Evolutionary conservation across 1,139 yeast species (phyloP), one percentile per base, ranked within the genome.

Genomic region (Saccharomyces hybrid): DNA sequence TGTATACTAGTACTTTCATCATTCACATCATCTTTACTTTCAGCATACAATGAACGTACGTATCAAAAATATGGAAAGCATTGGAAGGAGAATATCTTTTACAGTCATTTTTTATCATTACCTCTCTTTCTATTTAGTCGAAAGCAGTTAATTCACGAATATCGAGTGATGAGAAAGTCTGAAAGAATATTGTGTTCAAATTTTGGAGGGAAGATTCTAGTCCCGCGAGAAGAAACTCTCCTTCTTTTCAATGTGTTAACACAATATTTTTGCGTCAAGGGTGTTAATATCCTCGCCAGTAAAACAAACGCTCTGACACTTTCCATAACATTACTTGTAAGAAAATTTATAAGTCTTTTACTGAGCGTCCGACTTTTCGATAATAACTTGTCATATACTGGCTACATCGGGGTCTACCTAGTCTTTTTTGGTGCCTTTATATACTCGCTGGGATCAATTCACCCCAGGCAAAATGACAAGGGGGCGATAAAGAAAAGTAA

Each of bases 11-110:
- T 75, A 1, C 46, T 76, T 1, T 77, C 85, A 2, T 77, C 84
- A 6, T 64, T 81, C 3, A 60, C 82, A 23, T 74, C 79, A 14
- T 78, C 87, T 0, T 62, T 82, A 20, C 74, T 80, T 72, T 85
- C 87, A 1, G 72, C 84, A 14, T 76, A 78, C 59, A 76, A 77
- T 46, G 89, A 85, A 62, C 65, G 67, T 51, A 75, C 82, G 2
- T 80, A 74, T 63, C 68, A 66, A 23, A 61, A 60, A 41, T 80
- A 82, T 63, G 87, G 86, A 2, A 74, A 75, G 54, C 79, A 77
- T 52, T 85, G 91, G 91, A 72, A 77, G 55, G 90, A 85, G 61
- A 76, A 79, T 32, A 68, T 85, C 44, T 85, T 85, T 61, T 85
- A 81, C 66, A 70, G 77, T 32, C 89, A 85, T 66, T 67, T 80